phyloP scores from a whole-genome alignment of 306 rosid species.

The Gleditsia sinensis region DNA sequence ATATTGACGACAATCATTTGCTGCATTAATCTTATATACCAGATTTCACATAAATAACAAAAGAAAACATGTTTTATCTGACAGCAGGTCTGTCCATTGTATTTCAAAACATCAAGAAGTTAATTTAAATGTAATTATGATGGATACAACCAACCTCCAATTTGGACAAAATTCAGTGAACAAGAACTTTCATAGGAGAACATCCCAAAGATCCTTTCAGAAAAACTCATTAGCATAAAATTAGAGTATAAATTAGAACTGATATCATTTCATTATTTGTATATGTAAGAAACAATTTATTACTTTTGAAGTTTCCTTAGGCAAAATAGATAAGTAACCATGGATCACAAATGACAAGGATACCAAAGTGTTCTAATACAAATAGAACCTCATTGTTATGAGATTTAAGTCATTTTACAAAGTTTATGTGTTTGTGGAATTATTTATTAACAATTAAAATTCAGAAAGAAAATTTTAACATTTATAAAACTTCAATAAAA shows the following conservation, averaged over 20 bases:
- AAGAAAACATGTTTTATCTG: not conserved
- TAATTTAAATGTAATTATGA: slow-evolving; percentile 13
- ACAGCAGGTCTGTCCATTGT: slow-evolving; percentile 17
- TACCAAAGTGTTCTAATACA: slow-evolving; percentile 1
- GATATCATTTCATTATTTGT: slow-evolving; percentile 1
- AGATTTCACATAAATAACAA: not conserved
- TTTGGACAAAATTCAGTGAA: not conserved
- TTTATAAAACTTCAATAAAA: not conserved
- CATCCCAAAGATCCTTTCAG: slow-evolving; percentile 16
- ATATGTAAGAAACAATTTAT: not conserved
- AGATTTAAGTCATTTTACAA: too few relatives aligned
- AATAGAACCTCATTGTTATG: slow-evolving; percentile 8
- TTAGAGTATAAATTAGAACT: not conserved
- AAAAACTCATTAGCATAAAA: not conserved
- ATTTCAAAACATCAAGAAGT: slow-evolving; percentile 20
- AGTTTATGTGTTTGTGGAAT: too few relatives aligned
- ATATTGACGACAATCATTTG: slow-evolving; percentile 4
- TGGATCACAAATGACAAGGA: slow-evolving; percentile 25
- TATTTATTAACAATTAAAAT: not conserved
- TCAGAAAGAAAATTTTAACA: too few relatives aligned
- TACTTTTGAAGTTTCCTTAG: slow-evolving; percentile 21
- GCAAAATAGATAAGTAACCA: slow-evolving; percentile 10
- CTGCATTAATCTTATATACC: slow-evolving; percentile 24
- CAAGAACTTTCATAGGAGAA: not conserved
- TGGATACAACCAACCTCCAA: slow-evolving; percentile 17